A percentile compares a stretch with the other conserved stretches of the same genome.
phyloP scores from a whole-genome alignment of 2,329 filamentous ascomycete species.

The Epichloe uncinata region DNA sequence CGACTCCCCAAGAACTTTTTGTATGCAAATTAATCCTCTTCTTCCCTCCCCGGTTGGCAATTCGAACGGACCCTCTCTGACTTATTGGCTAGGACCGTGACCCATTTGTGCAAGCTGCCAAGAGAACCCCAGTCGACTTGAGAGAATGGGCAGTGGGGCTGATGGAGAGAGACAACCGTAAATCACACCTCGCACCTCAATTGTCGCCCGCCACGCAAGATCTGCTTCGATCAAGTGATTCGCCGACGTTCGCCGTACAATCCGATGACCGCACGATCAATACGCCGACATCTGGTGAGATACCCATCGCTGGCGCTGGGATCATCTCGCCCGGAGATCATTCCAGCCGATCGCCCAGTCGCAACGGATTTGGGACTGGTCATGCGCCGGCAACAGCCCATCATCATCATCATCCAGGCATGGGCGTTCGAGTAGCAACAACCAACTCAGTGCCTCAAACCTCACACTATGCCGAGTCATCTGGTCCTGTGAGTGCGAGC shows the following conservation, averaged over 20 bases:
- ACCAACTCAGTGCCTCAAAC: conserved; percentile 40
- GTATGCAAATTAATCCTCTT: conserved; percentile 29
- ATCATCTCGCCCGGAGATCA: conserved; percentile 42
- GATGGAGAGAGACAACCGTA: conserved; percentile 91
- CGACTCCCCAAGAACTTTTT: conserved; percentile 86
- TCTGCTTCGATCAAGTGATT: conserved; percentile 52
- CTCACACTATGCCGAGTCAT: conserved; percentile 23
- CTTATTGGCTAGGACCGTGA: conserved; percentile 59
- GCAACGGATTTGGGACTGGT: conserved; percentile 32
- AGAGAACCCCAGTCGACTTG: conserved; percentile 88
- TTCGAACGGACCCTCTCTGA: conserved; percentile 2
- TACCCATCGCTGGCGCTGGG: conserved; percentile 47
- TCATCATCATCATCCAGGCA: conserved; percentile 45
- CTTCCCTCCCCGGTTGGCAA: background rate
- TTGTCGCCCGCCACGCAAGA: conserved; percentile 67
- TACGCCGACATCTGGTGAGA: conserved; percentile 60
- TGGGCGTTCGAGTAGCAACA: conserved; percentile 38
- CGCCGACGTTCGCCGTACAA: conserved; percentile 33
- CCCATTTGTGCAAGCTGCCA: conserved; percentile 89
- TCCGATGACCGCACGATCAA: conserved; percentile 32
- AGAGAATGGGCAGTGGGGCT: conserved; percentile 86
- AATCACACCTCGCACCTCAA: conserved; percentile 78
- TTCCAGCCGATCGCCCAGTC: conserved; percentile 37
- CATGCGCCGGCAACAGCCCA: conserved; percentile 29
- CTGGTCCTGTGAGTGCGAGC: conserved; percentile 29